phyloP scores from a whole-genome alignment of 768 basidiomycete species.

The Hydnomerulius pinastri region DNA sequence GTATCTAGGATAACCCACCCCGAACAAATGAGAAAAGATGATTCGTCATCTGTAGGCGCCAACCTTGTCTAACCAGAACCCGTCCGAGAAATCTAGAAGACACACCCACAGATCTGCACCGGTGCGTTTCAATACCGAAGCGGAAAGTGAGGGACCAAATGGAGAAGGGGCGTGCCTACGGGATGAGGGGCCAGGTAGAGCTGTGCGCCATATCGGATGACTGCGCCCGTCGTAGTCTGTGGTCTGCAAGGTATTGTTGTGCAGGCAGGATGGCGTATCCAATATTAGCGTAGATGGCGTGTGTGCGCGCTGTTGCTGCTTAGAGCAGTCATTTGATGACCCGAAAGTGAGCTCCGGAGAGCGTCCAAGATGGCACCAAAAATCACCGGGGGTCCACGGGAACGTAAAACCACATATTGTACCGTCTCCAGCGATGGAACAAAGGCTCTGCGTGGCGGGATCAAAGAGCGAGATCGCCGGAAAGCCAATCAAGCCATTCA shows the following conservation, averaged over 20 bases:
- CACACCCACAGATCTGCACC: slow-evolving; percentile 11
- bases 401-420: background rate
- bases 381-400: background rate
- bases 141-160: slow-evolving; percentile 2
- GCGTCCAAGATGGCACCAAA: background rate
- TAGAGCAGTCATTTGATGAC: background rate
- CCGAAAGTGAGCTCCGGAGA: background rate
- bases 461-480: background rate
- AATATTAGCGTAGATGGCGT: background rate
- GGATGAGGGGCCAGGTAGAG: background rate
- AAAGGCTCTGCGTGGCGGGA: background rate
- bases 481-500: background rate
- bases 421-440: background rate
- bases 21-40: background rate
- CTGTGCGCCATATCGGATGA: background rate
- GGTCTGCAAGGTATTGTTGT: background rate
- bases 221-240: background rate
- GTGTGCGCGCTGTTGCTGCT: background rate
- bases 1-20: background rate
- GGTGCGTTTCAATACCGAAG: background rate
- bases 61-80: background rate
- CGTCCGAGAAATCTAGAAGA: slow-evolving; percentile 8
- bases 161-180: slow-evolving; percentile 4
- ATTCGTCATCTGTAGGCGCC: slow-evolving; percentile 12
- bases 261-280: background rate